Conservation (phyloP, 768 basidiomycete genomes). For the Lactarius trivialis region DNA sequence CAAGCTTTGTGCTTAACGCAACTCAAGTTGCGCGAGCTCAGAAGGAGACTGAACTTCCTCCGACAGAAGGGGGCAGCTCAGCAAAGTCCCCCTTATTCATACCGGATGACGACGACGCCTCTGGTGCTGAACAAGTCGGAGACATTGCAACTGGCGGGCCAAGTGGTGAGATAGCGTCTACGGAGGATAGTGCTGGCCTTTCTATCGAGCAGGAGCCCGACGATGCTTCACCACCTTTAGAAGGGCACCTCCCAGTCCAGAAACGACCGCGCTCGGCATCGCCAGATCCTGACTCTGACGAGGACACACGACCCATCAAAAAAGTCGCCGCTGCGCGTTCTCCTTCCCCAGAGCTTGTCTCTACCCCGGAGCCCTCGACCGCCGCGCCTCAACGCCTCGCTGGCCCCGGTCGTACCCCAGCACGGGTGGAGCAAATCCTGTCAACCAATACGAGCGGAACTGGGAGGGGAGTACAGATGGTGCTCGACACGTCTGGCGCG, state of each 20-base stretch:
- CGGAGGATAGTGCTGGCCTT: background rate
- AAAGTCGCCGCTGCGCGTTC: background rate
- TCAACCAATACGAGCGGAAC: conserved; percentile 19
- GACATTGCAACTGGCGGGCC: background rate
- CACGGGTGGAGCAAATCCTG: conserved; percentile 21
- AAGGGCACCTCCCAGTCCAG: background rate
- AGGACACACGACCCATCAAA: background rate
- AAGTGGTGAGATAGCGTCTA: background rate
- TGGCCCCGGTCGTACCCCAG: conserved; percentile 19
- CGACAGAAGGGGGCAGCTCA: background rate
- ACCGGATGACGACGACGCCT: background rate
- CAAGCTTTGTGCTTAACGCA: conserved; percentile 21
- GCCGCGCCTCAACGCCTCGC: conserved; percentile 3
- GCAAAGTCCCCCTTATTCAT: conserved; percentile 4
- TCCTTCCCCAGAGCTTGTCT: background rate
- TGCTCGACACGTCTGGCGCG: conserved; percentile 47
- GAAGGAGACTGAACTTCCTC: background rate
- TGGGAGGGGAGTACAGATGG: conserved; percentile 34
- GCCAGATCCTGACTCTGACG: background rate
- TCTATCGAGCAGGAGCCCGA: background rate
- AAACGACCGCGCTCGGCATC: conserved; percentile 11
- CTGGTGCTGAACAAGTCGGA: background rate
- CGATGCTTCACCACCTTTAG: background rate
- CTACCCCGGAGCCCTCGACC: background rate
- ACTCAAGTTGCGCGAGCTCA: conserved; percentile 13